Base-by-base conservation (phyloP, 2,329 filamentous ascomycete genomes). In the Capronia epimyces region DNA sequence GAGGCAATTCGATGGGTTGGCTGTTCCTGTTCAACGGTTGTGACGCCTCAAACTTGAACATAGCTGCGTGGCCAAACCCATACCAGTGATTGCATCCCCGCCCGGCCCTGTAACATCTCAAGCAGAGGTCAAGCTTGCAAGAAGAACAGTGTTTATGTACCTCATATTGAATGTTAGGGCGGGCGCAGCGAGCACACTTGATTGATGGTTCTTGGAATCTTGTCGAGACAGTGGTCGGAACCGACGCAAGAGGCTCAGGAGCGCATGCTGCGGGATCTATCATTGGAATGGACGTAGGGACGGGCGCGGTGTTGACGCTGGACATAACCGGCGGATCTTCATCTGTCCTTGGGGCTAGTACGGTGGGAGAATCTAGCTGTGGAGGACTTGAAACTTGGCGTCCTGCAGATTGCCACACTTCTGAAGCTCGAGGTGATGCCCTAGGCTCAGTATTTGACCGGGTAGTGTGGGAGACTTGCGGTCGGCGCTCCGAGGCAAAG, bases 1-100 rank as follows among this genome's bases (percentile, higher is more conserved):
- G 81, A 3, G 78, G 77, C 16, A 67, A 67, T 34, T 77, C 72
- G 29, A 67, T 67, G 46, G 72, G 71, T 21, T 70, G 71, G 47
- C 66, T 70, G 42, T 65, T 61, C 16, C 70, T 67, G 52, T 67
- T 65, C 46, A 67, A 65, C 49, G 70, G 63, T 61, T 71, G 29
- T 60, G 69, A 66, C 61, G 74, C 74, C 52, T 86, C 81, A 75
- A 86, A 91, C 53, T 78, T 81, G 40, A 71, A 71, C 71, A 81
- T 80, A 0, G 88, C 89, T 3, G 79, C 78, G 60, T 84, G 77
- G 2, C 87, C 87, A 65, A 96, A 95, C 1, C 91, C 90, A 60
- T 84, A 89, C 89, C 89, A 96, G 65, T 93, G 81, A 15, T 81
- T 75, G 65, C 91, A 97, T 9, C 90, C 90, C 62, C 80, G 80